Conservation (phyloP, 2,329 filamentous ascomycete species). For the Diaporthe capsici region DNA sequence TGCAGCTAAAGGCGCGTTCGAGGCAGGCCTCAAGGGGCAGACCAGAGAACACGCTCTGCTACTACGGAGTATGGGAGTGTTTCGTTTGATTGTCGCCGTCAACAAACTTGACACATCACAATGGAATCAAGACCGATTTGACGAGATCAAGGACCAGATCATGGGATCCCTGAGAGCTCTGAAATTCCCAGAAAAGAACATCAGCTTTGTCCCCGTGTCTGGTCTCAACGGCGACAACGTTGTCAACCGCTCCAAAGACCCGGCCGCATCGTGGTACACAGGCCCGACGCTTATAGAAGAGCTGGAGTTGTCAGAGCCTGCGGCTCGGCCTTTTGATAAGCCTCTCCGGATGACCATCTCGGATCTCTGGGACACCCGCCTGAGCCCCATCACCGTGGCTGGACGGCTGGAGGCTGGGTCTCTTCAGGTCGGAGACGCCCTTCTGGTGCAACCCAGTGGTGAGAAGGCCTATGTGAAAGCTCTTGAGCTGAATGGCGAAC, state of each 20-base stretch:
- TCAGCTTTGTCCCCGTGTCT: constrained; percentile 90
- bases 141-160: constrained; percentile 88
- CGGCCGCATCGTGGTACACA: constrained; percentile 81
- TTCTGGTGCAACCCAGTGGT: constrained; percentile 84
- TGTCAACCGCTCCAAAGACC: constrained; percentile 68
- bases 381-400: constrained; percentile 86
- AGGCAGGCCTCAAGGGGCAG: constrained; percentile 92
- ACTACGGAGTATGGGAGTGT: constrained; percentile 90
- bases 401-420: constrained; percentile 89
- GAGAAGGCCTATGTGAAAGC: constrained; percentile 87
- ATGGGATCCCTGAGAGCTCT: constrained; percentile 85
- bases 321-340: constrained; percentile 75
- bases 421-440: constrained; percentile 85
- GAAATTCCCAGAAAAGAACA: constrained; percentile 84
- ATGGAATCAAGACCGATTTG: constrained; percentile 87
- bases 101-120: constrained; percentile 93
- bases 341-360: constrained; percentile 89
- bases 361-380: constrained; percentile 87
- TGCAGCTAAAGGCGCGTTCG: constrained; percentile 89
- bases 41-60: constrained; percentile 94
- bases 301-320: constrained; percentile 85
- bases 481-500: constrained; percentile 80
- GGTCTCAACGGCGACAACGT: constrained; percentile 93
- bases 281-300: constrained; percentile 86
- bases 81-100: constrained; percentile 88